Evolutionary conservation across 2,329 filamentous ascomycete species (phyloP), one percentile per base, ranked within the genome.

Genomic region (Bipolaris gigantea): DNA sequence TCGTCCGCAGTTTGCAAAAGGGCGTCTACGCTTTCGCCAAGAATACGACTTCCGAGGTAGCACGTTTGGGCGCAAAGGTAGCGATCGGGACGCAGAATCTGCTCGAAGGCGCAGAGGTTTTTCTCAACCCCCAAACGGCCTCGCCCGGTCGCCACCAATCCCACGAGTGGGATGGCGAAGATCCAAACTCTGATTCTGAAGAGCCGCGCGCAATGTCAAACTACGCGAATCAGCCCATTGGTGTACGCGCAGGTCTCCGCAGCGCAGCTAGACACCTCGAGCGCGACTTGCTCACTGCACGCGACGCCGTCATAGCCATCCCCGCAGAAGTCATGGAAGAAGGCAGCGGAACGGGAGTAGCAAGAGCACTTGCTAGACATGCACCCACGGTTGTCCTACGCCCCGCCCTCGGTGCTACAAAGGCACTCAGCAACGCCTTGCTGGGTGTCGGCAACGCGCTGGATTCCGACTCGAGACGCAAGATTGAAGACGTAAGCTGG

Each of bases 11-110:
- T 72, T 88, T 99, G 48, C 87, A 91, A 57, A 97, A 96, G 75
- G 94, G 95, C 2, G 92, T 92, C 0, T 80, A 88, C 8, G 88
- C 90, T 2, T 99, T 99, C 75, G 92, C 90, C 33, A 92, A 89
- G 67, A 97, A 92, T 1, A 99, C 94, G 0, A 92, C 92, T 2
- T 95, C 89, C 0, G 94, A 97, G 70, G 82, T 97, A n/a, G 89
- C 96, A 59, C 94, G 94, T 66, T 81, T 99, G 0, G 93, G 94
- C 11, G 94, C 94, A 41, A 97, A 97, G 74, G 80, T 97, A 46
- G 93, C 93, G 0, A 90, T 97, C 45, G 94, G 94, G 32, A 96
- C 95, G 3, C 94, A 97, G 68, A 94, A 89, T n/a, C 86, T 92
- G 15, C 83, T 99, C 1, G 89, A 96, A 69, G 89, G 89, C 16